Evolutionary conservation across 148 eudicot species (phyloP), one percentile per base, ranked within the genome.

Genomic region (Vaccinium macrocarpon): DNA sequence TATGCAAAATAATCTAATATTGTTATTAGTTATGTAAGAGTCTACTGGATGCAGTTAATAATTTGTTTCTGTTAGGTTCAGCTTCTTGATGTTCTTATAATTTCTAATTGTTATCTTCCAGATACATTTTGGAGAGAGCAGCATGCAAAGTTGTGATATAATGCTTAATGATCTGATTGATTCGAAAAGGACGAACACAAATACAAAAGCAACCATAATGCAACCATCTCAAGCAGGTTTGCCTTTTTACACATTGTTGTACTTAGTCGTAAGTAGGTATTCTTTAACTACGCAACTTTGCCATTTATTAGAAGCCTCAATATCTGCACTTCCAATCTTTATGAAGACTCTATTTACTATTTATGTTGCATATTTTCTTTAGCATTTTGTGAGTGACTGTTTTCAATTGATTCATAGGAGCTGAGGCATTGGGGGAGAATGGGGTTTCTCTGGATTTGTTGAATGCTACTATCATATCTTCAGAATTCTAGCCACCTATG

Each of bases 121-220:
- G 99, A 97, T 97, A 89, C 99, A 97, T 92, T 97, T 96, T 90
- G 99, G 98, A 81, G 99, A 97, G 88, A 93, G 95, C 90, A 93
- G 98, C 92, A 95, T 97, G 99, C 99, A 97, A 88, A 92, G 86
- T 85, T 95, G 99, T 91, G 99, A 95, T 88, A 95, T 97, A 79
- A 97, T 97, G 99, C 96, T 97, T 81, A 97, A 97, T 93, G 99
- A 97, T 91, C 89, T 97, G 74, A 97, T 97, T 84, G 97, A 91
- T 92, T 97, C 99, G 9, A 97, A 93, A 86, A 87, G 99, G 89
- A 94, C 91, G 80, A 97, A 95, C 76, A 86, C 91, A 84, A 97
- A 93, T 87, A 94, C 95, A 64, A 97, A 97, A 90, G 94, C 99
- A 88, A 93, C 97, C 82, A 85, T 93, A 74, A 87, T 90, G 21